Evolutionary conservation across 495 filamentous ascomycete genomes (phyloP).

Genomic region (Jackrogersella multiformis): DNA sequence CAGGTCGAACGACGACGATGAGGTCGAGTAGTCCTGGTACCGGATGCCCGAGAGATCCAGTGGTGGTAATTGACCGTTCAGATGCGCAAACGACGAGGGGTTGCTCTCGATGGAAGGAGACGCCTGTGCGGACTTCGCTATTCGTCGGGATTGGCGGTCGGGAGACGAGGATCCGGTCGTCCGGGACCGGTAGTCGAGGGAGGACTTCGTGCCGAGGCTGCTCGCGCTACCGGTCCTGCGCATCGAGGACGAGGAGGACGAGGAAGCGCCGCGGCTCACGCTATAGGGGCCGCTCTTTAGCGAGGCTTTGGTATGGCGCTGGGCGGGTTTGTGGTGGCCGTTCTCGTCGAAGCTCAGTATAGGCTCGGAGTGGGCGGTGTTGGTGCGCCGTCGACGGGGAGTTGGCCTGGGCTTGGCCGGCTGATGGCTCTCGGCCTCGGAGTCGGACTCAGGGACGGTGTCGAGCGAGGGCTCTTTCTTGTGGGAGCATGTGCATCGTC

Average conservation of each 20-base stretch:
- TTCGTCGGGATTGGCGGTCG: conserved; percentile 62
- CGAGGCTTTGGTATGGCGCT: conserved; percentile 86
- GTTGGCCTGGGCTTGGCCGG: conserved; percentile 57
- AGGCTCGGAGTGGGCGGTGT: conserved; percentile 83
- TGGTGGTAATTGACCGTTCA: conserved; percentile 69
- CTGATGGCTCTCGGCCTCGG: conserved; percentile 53
- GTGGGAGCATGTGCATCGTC: conserved; percentile 88
- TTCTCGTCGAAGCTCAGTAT: conserved; percentile 87
- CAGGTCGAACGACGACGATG: conserved; percentile 55
- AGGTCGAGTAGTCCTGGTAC: conserved; percentile 63
- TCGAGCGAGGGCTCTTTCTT: conserved; percentile 88
- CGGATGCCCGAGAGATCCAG: conserved; percentile 67
- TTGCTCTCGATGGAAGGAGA: conserved; percentile 72
- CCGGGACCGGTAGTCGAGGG: conserved; percentile 67
- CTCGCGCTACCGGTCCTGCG: conserved; percentile 62
- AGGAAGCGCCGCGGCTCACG: conserved; percentile 66
- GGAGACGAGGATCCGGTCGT: conserved; percentile 53
- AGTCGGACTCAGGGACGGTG: conserved; percentile 73
- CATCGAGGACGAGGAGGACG: conserved; percentile 46
- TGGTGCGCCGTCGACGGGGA: conserved; percentile 73
- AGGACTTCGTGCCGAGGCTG: conserved; percentile 68
- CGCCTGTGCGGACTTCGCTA: conserved; percentile 73
- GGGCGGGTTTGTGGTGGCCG: conserved; percentile 91
- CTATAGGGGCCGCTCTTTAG: conserved; percentile 89
- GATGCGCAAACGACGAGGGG: conserved; percentile 63